These are phyloP conservation scores for Dioscorea alata DNA, from an alignment of 106 monocot species.

Conservation along the genomic window DNA sequence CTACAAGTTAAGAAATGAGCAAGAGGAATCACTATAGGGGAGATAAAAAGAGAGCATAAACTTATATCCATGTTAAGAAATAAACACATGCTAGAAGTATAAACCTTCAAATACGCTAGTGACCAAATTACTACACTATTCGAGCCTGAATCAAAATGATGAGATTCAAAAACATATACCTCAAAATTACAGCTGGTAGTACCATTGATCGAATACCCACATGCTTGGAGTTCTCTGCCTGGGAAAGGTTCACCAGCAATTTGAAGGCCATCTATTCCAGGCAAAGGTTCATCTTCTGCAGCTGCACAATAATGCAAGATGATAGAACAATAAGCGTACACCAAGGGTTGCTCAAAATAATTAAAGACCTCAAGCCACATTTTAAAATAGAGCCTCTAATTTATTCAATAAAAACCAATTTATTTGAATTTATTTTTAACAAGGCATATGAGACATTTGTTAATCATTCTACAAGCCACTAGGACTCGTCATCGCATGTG, in stretches of 20 bases:
- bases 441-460: not conserved
- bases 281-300: conserved; percentile 96
- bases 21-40: not conserved
- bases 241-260: conserved; percentile 96
- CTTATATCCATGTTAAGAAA: no score
- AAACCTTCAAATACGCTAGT: no score
- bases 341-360: not conserved
- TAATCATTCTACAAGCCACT: no score
- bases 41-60: no score
- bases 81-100: no score
- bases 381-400: no score
- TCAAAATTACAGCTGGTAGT: conserved; percentile 98
- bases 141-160: not conserved
- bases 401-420: not conserved
- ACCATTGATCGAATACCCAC: conserved; percentile 87
- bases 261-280: conserved; percentile 85
- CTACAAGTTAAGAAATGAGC: conserved; percentile 19
- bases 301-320: conserved; percentile 28
- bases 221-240: conserved; percentile 80
- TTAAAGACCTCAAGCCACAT: no score
- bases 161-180: conserved; percentile 25
- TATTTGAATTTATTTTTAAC: not conserved
- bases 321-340: not conserved
- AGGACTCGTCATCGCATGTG: no score
- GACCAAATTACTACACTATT: not conserved